Percentiles rank a stretch among this genome's conserved stretches.
Conservation (phyloP, 306 rosid genomes). For the Begonia masoniana region DNA sequence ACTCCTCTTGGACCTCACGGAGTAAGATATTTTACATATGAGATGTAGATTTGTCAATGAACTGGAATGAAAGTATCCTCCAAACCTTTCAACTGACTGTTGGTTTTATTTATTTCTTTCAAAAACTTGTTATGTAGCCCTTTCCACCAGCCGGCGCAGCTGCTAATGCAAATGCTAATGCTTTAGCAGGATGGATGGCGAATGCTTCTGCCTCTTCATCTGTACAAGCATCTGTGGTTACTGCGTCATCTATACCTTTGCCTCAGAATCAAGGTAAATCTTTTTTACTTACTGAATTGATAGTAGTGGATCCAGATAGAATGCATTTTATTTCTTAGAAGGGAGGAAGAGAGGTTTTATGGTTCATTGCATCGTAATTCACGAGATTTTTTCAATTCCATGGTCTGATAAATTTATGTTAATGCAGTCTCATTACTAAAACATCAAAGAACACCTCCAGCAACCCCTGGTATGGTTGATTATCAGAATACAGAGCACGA, state of each 20-base stretch:
- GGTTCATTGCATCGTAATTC: too few species aligned
- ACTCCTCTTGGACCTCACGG: conserved; percentile 61
- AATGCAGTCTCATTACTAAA: conserved; percentile 59
- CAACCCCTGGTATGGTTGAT: conserved; percentile 55
- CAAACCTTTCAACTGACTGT: conserved; percentile 9
- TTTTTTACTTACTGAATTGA: conserved; percentile 3
- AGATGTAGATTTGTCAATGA: conserved; percentile 7
- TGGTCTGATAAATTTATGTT: conserved; percentile 8
- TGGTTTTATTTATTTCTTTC: conserved; percentile 3
- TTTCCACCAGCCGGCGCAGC: conserved; percentile 53
- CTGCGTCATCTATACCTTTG: conserved; percentile 71
- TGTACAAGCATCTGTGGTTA: conserved; percentile 84
- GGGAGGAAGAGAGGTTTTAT: too few species aligned
- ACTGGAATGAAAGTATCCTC: neutral
- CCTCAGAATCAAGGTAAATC: conserved; percentile 75
- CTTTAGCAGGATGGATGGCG: conserved; percentile 91
- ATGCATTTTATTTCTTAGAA: too few species aligned
- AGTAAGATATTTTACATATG: conserved; percentile 48
- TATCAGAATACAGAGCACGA: conserved; percentile 66
- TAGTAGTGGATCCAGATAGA: neutral
- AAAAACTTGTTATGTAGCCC: conserved; percentile 34
- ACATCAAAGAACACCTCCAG: conserved; percentile 59
- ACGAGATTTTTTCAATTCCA: conserved; percentile 3
- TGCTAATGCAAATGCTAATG: conserved; percentile 69
- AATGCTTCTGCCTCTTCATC: conserved; percentile 84